Evolutionary conservation across 768 basidiomycete species (phyloP).

Genomic region (Floccularia luteovirens): DNA sequence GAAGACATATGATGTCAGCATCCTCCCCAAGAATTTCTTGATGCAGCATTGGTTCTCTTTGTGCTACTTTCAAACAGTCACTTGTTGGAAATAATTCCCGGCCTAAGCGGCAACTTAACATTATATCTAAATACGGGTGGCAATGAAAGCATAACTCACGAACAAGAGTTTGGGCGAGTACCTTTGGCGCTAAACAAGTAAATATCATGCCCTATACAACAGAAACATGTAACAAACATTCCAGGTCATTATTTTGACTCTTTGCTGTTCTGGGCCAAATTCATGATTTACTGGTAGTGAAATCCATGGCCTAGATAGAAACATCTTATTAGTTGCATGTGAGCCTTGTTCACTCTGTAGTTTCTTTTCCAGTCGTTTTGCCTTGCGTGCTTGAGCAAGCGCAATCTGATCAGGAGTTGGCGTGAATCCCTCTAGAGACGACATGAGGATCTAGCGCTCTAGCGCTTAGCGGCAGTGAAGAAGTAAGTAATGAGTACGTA

Average conservation of each 20-base stretch:
- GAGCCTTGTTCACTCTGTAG: conserved; percentile 2
- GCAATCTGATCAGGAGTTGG: conserved; percentile 52
- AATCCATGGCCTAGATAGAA: conserved; percentile 34
- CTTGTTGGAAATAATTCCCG: conserved; percentile 81
- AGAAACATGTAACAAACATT: conserved; percentile 52
- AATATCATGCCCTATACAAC: conserved; percentile 3
- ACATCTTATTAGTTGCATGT: conserved; percentile 6
- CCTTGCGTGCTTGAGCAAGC: conserved; percentile 42
- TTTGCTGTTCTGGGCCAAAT: conserved; percentile 17
- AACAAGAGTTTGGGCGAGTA: conserved; percentile 74
- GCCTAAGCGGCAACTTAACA: conserved; percentile 29
- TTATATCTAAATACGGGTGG: neutral
- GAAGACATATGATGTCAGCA: conserved; percentile 84
- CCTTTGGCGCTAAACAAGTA: conserved; percentile 24
- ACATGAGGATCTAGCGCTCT: neutral
- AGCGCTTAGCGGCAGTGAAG: neutral
- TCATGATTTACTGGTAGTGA: conserved; percentile 13
- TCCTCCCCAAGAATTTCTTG: conserved; percentile 64
- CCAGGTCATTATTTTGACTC: conserved; percentile 68
- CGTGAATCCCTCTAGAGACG: conserved; percentile 2
- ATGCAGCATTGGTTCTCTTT: conserved; percentile 71
- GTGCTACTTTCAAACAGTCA: conserved; percentile 69
- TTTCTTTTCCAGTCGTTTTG: conserved; percentile 27
- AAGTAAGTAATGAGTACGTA: neutral
- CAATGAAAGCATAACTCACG: conserved; percentile 39